These are phyloP conservation scores for Russula compacta DNA, from an alignment of 768 basidiomycete genomes.

Conservation along the genomic window DNA sequence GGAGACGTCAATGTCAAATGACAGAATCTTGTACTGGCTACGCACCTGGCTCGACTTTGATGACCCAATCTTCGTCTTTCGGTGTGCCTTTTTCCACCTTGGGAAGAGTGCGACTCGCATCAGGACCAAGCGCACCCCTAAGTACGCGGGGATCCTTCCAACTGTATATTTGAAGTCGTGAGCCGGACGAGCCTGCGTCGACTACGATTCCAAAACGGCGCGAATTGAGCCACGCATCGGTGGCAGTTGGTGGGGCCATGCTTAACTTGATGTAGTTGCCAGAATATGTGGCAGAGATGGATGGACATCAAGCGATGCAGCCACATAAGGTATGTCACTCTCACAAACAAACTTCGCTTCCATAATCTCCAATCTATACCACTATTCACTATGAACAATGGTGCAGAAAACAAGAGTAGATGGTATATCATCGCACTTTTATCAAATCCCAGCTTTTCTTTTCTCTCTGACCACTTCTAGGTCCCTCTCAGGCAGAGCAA, in stretches of 20 bases:
- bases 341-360: not conserved
- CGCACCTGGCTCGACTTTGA: constrained; percentile 90
- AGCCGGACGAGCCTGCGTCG: constrained; percentile 97
- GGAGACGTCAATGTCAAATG: not conserved
- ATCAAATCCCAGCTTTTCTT: not conserved
- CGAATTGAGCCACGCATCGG: constrained; percentile 66
- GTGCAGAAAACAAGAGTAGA: constrained; percentile 36
- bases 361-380: not conserved
- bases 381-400: constrained; percentile 21
- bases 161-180: constrained; percentile 91
- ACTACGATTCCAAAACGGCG: constrained; percentile 91
- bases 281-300: not conserved
- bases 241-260: constrained; percentile 70
- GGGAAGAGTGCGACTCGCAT: constrained; percentile 52
- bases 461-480: constrained; percentile 25
- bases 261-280: not conserved
- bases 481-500: constrained; percentile 83
- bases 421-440: constrained; percentile 21
- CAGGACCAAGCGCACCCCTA: constrained; percentile 41
- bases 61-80: constrained; percentile 74
- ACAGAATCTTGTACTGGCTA: constrained; percentile 5
- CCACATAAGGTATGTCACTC: not conserved
- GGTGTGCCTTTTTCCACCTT: constrained; percentile 88
- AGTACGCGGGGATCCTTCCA: constrained; percentile 78
- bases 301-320: not conserved